These are phyloP conservation scores for Fusarium kyushuense DNA, from an alignment of 2,329 filamentous ascomycete genomes.

Conservation along the genomic window DNA sequence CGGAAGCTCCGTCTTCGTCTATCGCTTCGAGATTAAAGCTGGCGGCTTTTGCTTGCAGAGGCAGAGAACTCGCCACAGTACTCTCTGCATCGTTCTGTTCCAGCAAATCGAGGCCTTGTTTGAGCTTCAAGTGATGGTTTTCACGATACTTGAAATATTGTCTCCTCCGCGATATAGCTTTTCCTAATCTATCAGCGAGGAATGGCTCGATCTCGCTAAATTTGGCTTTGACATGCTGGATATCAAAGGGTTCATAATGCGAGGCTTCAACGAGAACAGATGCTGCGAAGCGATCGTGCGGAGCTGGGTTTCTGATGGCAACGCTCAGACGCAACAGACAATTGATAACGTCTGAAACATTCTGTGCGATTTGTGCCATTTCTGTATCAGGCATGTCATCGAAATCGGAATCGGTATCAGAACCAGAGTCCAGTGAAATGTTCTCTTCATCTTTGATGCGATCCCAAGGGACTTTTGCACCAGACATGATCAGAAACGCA, in stretches of 20 bases:
- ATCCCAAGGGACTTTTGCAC: background rate
- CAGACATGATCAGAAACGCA: background rate
- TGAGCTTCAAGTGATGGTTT: background rate
- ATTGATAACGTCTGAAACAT: background rate
- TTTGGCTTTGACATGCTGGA: background rate
- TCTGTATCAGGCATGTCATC: background rate
- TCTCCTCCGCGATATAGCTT: background rate
- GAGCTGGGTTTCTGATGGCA: conserved; percentile 16
- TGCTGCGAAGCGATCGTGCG: conserved; percentile 14
- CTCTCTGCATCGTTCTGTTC: background rate
- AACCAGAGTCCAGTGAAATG: accelerated
- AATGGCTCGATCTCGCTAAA: accelerated
- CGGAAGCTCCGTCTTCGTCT: background rate
- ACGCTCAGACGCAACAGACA: background rate
- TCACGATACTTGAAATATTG: conserved; percentile 26
- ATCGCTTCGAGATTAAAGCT: accelerated
- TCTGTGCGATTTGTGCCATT: background rate
- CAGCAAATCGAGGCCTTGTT: accelerated
- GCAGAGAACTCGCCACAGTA: background rate
- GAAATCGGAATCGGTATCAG: background rate
- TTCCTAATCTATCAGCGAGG: background rate
- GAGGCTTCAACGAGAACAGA: accelerated
- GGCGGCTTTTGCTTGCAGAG: accelerated
- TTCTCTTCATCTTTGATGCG: background rate
- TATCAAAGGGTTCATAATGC: conserved; percentile 4